phyloP scores from a whole-genome alignment of 331 rosid genomes.

The Quercus tomentella region DNA sequence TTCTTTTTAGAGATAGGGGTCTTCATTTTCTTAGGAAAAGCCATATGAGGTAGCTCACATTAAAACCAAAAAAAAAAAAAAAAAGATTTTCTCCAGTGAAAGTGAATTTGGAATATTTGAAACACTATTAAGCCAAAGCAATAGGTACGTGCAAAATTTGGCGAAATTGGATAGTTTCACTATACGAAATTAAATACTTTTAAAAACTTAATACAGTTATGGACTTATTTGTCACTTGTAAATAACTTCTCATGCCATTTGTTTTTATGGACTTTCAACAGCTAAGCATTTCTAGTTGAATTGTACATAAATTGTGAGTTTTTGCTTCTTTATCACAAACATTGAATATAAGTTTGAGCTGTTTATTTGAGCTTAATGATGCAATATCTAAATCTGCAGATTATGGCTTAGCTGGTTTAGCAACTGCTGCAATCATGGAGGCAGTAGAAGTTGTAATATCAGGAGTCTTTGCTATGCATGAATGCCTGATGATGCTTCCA shows the following conservation, averaged over 20 bases:
- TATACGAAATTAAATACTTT: neutral
- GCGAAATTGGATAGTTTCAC: neutral
- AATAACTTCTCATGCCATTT: neutral
- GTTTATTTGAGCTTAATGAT: neutral
- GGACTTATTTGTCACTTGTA: neutral
- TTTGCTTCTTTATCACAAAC: neutral
- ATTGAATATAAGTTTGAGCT: neutral
- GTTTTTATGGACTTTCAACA: neutral
- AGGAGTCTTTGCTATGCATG: neutral
- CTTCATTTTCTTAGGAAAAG: no score
- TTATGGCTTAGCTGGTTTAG: conserved; percentile 87
- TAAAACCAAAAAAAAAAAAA: no score
- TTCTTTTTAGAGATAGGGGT: no score
- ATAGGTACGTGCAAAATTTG: neutral
- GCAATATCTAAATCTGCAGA: conserved; percentile 32
- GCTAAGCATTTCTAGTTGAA: neutral
- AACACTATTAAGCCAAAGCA: neutral
- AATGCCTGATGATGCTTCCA: no score
- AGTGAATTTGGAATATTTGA: neutral
- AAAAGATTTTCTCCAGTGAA: no score
- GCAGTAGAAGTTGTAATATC: conserved; percentile 81
- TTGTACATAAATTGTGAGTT: neutral
- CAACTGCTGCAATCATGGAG: conserved; percentile 68
- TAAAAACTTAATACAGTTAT: neutral
- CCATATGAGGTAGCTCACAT: no score